Base-by-base conservation (phyloP, 2,329 filamentous ascomycete genomes). In the Pezicula radicicola region DNA sequence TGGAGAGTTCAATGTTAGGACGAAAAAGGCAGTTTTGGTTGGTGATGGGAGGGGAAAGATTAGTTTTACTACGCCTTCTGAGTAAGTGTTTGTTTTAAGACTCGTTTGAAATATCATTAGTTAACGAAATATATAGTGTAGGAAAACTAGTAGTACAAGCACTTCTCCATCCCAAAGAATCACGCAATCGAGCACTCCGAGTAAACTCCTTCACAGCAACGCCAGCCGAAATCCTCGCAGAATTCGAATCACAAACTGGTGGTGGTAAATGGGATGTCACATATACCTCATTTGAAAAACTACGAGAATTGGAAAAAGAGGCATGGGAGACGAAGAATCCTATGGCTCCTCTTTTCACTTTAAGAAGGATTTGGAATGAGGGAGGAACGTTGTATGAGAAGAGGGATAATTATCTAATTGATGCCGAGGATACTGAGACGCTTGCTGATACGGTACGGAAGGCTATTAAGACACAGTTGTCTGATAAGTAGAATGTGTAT, bases 311-410 rank as follows among this genome's bases (percentile, higher is more conserved):
- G 6, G 88, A 91, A 70, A 64, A 76, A 48, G 73, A 81, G 62
- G 75, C 77, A 0, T 88, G 83, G 81, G 74, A 74, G 15, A 71
- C 74, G 33, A 73, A 74, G 0, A 68, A 74, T 44, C 75, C 83
- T 0, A 54, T 63, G 16, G 84, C 83, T 1, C 81, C 81, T 0
- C 57, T 71, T 1, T 74, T 77, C 46, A 89, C 87, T 0, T 69
- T 91, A 57, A 73, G 83, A 43, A 72, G 88, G 16, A 91, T 91
- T 47, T 91, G 87, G 88, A 79, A 80, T 0, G 81, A 88, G 60
- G 88, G 88, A 0, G 84, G 84, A 1, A 91, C 87, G 0, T 66
- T 90, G 43, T 90, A 91, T 63, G 78, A 82, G 1, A 79, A 80
- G 67, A 79, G 83, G 50, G 86, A 89, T 63, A 90, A 91, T 60